Conservation (phyloP, 306 rosid species). For the Dalbergia oliveri region DNA sequence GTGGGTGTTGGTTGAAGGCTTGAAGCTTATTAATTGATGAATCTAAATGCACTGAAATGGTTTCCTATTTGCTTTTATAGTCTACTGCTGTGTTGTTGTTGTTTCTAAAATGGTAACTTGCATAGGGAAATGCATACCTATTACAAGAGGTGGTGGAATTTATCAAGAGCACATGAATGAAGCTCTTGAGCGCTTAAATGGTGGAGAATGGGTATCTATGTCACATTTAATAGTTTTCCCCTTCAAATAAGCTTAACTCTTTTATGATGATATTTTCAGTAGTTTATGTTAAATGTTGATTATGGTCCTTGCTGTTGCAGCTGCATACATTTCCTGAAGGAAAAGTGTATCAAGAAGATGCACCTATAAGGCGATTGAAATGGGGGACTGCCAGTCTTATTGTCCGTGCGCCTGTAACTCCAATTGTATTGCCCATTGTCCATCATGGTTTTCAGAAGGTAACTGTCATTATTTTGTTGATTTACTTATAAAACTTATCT, state of each 20-base stretch:
- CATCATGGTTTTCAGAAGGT: conserved; percentile 92
- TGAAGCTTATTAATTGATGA: neutral
- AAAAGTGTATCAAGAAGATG: conserved; percentile 83
- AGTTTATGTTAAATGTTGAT: conserved; percentile 23
- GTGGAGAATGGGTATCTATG: conserved; percentile 88
- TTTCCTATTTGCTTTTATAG: conserved; percentile 24
- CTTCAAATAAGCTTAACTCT: conserved; percentile 29
- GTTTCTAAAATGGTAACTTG: conserved; percentile 36
- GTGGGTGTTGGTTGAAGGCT: no score
- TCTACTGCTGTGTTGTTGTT: conserved; percentile 5
- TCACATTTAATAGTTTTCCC: conserved; percentile 25
- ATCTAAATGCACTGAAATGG: conserved; percentile 14
- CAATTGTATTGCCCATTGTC: conserved; percentile 85
- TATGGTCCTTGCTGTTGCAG: conserved; percentile 50
- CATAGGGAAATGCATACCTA: conserved; percentile 95
- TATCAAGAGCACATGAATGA: conserved; percentile 89
- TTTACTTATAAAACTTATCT: conserved; percentile 4
- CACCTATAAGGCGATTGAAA: conserved; percentile 79
- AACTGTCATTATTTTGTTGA: conserved; percentile 1
- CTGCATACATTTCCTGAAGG: conserved; percentile 98
- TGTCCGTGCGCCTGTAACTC: conserved; percentile 81
- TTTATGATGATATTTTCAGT: conserved; percentile 37
- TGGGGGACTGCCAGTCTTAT: conserved; percentile 99
- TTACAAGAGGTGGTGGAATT: conserved; percentile 91
- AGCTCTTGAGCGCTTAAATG: conserved; percentile 78